Evolutionary conservation across 352 stramenopile species (phyloP).

Genomic region (Globisporangium perplexum): DNA sequence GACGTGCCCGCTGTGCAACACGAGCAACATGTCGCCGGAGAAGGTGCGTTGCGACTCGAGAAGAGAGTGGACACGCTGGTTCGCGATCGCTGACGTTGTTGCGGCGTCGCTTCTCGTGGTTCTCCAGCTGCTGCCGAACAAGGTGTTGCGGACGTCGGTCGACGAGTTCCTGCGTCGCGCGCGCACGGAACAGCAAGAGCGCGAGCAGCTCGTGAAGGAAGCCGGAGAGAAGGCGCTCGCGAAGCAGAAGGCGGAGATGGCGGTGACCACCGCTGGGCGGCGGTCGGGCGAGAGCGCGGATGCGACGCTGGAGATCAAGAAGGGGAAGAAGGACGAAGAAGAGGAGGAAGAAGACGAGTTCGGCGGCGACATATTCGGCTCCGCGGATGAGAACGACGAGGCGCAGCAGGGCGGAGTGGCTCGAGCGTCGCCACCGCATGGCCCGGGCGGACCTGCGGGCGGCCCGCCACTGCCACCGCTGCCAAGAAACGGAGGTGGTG

Average conservation of each 20-base stretch:
- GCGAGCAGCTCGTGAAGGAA: slow-evolving; percentile 80
- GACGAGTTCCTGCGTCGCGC: slow-evolving; percentile 78
- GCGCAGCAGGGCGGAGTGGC: slow-evolving; percentile 12
- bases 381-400: slow-evolving; percentile 48
- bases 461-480: slow-evolving; percentile 31
- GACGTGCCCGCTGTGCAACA: slow-evolving; percentile 73
- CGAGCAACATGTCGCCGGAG: slow-evolving; percentile 79
- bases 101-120: slow-evolving; percentile 3
- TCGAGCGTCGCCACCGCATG: slow-evolving; percentile 20
- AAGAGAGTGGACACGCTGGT: background rate
- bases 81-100: slow-evolving; percentile 1
- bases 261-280: slow-evolving; percentile 36
- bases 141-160: slow-evolving; percentile 74
- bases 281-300: slow-evolving; percentile 68
- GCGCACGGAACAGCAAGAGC: slow-evolving; percentile 77
- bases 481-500: slow-evolving; percentile 19
- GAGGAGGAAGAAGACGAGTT: slow-evolving; percentile 82
- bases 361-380: slow-evolving; percentile 79
- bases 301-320: slow-evolving; percentile 83
- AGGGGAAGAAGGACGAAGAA: slow-evolving; percentile 67
- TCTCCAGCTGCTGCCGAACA: slow-evolving; percentile 62
- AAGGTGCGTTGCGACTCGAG: slow-evolving; percentile 30
- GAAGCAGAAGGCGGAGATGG: slow-evolving; percentile 71
- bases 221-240: slow-evolving; percentile 74
- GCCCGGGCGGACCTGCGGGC: background rate